Conservation (phyloP, 1,284 basidiomycete genomes). For the Microbotryum scabiosae region DNA sequence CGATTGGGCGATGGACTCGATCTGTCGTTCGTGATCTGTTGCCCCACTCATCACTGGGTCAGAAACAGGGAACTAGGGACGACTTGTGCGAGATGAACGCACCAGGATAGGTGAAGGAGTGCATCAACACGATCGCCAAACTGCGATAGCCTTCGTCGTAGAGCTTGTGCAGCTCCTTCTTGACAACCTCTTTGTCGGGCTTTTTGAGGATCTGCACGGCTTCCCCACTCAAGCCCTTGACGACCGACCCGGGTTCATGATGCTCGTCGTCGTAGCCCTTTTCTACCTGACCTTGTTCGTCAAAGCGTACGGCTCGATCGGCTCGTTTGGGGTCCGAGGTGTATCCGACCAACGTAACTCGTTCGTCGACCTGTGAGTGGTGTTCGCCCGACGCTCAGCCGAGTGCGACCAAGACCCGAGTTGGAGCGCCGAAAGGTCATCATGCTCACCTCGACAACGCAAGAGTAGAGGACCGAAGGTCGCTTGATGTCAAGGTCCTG, state of each 20-base stretch:
- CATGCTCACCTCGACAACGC: conserved; percentile 61
- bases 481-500: conserved; percentile 46
- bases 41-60: conserved; percentile 60
- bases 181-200: conserved; percentile 49
- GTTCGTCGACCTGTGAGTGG: not conserved
- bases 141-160: conserved; percentile 71
- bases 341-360: conserved; percentile 66
- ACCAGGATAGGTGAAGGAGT: conserved; percentile 81
- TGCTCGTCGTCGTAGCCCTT: conserved; percentile 65
- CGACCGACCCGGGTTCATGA: conserved; percentile 53
- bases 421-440: too few relatives aligned
- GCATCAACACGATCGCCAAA: conserved; percentile 75
- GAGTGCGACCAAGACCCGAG: too few relatives aligned
- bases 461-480: conserved; percentile 61
- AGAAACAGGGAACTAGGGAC: not conserved
- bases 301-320: conserved; percentile 65
- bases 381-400: too few relatives aligned
- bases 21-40: conserved; percentile 65
- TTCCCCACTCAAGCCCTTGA: conserved; percentile 71
- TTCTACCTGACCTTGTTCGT: conserved; percentile 46
- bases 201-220: conserved; percentile 75
- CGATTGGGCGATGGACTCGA: conserved; percentile 39
- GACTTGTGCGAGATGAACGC: not conserved
- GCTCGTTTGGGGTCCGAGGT: conserved; percentile 76
- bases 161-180: conserved; percentile 56